Evolutionary conservation across 305 asterid genomes (phyloP).

Genomic region (Fraxinus dipetala): DNA sequence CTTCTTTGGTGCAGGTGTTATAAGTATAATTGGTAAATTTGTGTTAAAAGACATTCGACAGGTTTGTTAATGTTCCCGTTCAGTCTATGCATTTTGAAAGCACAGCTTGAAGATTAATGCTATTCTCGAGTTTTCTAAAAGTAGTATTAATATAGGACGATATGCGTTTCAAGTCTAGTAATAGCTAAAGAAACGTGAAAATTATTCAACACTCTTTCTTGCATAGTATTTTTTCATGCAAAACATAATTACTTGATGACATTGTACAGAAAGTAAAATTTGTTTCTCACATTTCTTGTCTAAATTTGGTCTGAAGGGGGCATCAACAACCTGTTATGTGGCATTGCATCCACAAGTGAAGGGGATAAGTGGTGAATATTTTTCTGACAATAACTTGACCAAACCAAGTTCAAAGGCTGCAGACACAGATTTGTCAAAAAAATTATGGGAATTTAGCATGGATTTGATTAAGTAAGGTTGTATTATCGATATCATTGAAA

Average conservation of each 20-base stretch:
- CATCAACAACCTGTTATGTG: conserved; percentile 56
- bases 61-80: conserved; percentile 24
- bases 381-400: conserved; percentile 48
- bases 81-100: neutral
- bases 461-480: conserved; percentile 26
- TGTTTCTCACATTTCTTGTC: neutral
- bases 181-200: too few relatives aligned
- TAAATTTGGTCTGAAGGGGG: conserved; percentile 39
- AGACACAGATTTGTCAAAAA: conserved; percentile 43
- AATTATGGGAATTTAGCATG: conserved; percentile 65
- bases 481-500: neutral
- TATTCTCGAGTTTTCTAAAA: neutral
- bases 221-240: neutral
- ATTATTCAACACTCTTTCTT: too few relatives aligned
- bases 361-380: conserved; percentile 56
- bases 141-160: too few relatives aligned
- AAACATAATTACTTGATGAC: neutral
- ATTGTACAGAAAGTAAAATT: neutral
- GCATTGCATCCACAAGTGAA: conserved; percentile 56
- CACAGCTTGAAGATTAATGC: neutral
- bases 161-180: too few relatives aligned
- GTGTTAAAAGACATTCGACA: conserved; percentile 47
- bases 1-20: conserved; percentile 36
- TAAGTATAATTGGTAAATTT: conserved; percentile 33
- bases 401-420: conserved; percentile 33